Base-by-base conservation (phyloP, 192 early-diverging fungal genomes). In the Coemansia sp. region DNA sequence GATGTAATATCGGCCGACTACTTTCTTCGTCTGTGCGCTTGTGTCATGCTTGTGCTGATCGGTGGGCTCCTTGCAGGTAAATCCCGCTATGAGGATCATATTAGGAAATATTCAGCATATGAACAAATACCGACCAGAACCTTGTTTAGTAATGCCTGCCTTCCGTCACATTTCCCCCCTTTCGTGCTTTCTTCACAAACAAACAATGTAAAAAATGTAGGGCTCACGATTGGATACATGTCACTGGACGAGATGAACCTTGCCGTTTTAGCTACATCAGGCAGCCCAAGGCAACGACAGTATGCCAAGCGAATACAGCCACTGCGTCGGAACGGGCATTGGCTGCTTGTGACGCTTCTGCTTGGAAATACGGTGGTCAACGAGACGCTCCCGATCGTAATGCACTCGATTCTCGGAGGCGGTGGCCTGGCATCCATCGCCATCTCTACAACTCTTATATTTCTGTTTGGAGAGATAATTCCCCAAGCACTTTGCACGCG, bases 391-490 rank as follows among this genome's bases (percentile, higher is more conserved):
- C 94, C 94, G 8, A 92, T 95, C 64, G 82, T 95, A 59, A 84
- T 93, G 61, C 87, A 95, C 65, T 86, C 85, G 15, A 84, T 93
- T 7, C 84, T 88, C 20, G 89, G 89, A 8, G 90, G 90, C 48
- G 88, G 88, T 45, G 94, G 94, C 2, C 79, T 89, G 55, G 85
- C 86, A 18, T 95, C 95, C 28, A 88, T 99, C 25, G 68, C 95
- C 9, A 85, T 91, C 16, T 96, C 95, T 4, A 97, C 94, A 1
- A 86, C 85, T 0, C 73, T 95, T 34, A 93, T 99, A 64, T 91
- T 99, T 7, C 60, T 97, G 29, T 98, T 95, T 83, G 93, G 97
- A 61, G 97, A 99, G 88, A 93, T 97, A 56, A 90, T 98, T 58
- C 95, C 96, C 18, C 94, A 96, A 67, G 89, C 95, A 13, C 82